Evolutionary conservation across 1,139 yeast genomes (phyloP), one percentile per base, ranked within the genome.

Genomic region (Yamadazyma pseudoaaseri): DNA sequence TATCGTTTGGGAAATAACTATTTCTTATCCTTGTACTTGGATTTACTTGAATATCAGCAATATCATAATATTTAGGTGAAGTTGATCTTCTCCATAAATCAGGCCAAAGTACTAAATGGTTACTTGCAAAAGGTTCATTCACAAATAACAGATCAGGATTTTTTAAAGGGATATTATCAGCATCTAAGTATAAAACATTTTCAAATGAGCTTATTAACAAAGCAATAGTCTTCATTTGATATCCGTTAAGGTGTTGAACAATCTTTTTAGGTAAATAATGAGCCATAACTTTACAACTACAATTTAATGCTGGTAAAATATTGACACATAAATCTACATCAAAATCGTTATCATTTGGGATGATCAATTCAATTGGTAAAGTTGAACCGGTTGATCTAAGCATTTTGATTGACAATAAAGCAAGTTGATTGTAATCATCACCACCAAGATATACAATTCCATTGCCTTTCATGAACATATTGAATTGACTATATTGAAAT

Each of bases 371-470:
- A 16, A 79, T 70, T 0, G 86, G 86, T 34, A 79, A 52, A 24
- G 63, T 62, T 2, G 81, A 71, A 3, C 82, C 82, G 5, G 66
- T 49, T 32, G 67, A 63, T 49, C 86, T 63, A 35, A 79, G 54
- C 25, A 76, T 64, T 49, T 73, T 70, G 30, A 80, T 68, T n/a
- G 80, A 72, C 6, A 75, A 53, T 16, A 76, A 54, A 5, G 78
- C 73, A 33, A 79, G 62, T 54, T 80, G 77, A 42, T 79, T 66
- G 51, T 70, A 78, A 39, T 65, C 64, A 22, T 76, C 83, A 40
- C 85, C 86, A 21, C 83, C 86, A 34, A 80, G 70, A 46, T 76
- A 74, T 4, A 79, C 81, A 29, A 77, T 75, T 26, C 86, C 85
- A 39, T 68, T 65, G 10, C 79, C 81, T 34, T 58, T 45, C 66